Percentiles rank a stretch among this genome's conserved stretches.
These are phyloP conservation scores for Choiromyces venosus DNA, from an alignment of 495 filamentous ascomycete genomes.

Conservation along the genomic window DNA sequence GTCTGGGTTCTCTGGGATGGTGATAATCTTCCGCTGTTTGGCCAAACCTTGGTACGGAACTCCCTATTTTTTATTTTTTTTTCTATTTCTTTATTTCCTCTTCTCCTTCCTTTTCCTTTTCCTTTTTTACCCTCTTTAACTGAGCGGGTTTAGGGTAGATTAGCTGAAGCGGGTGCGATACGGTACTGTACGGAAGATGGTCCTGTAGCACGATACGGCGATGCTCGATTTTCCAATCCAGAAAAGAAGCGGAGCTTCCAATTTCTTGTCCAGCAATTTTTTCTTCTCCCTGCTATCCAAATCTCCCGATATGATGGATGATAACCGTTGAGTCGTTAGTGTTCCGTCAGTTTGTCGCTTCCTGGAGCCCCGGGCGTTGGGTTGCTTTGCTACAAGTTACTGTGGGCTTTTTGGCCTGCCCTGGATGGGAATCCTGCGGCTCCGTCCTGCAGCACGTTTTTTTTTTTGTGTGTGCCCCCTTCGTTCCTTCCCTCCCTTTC, in stretches of 20 bases:
- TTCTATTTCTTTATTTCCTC: too few species aligned
- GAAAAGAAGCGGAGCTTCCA: background rate
- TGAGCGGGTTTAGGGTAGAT: background rate
- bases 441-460: background rate
- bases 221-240: background rate
- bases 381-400: conserved; percentile 1
- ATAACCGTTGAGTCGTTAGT: background rate
- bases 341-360: background rate
- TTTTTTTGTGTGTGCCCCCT: background rate
- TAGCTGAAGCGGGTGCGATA: background rate
- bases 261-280: background rate
- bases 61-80: background rate
- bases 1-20: conserved; percentile 29
- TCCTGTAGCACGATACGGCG: background rate
- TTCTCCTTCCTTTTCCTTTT: too few species aligned
- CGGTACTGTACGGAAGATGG: background rate
- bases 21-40: conserved; percentile 32
- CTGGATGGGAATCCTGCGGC: background rate
- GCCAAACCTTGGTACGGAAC: conserved; percentile 37
- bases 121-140: background rate
- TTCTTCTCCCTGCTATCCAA: background rate
- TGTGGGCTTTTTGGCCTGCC: background rate
- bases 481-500: background rate
- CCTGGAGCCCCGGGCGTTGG: too few species aligned
- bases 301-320: background rate